phyloP scores from a whole-genome alignment of 192 early-diverging fungal species.

The Coemansia sp. region DNA sequence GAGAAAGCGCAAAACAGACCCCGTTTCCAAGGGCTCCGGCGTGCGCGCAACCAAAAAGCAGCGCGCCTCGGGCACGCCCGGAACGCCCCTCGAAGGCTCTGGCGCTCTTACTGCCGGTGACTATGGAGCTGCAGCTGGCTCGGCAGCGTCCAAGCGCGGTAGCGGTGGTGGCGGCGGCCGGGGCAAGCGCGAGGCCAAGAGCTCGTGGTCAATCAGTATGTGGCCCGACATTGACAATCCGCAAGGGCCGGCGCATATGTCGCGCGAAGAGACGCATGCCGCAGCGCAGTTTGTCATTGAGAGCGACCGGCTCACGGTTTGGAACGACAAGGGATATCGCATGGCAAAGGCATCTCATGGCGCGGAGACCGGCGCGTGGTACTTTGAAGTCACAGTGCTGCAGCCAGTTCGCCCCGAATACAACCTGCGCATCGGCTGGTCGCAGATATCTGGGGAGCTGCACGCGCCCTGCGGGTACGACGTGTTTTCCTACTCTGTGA shows the following conservation, averaged over 20 bases:
- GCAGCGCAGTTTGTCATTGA: constrained; percentile 66
- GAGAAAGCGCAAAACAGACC: constrained; percentile 43
- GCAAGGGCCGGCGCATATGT: constrained; percentile 54
- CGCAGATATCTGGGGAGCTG: constrained; percentile 72
- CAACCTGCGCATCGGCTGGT: constrained; percentile 70
- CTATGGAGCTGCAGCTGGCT: background rate
- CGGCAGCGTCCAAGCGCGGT: constrained; percentile 20
- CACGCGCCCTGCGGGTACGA: constrained; percentile 76
- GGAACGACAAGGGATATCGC: constrained; percentile 71
- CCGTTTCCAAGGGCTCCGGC: constrained; percentile 9
- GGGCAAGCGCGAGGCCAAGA: constrained; percentile 42
- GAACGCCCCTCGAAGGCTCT: constrained; percentile 7
- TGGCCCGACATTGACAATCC: constrained; percentile 73
- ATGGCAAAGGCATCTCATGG: constrained; percentile 76
- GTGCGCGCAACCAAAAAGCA: constrained; percentile 33
- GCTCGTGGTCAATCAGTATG: constrained; percentile 51
- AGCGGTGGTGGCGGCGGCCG: constrained; percentile 5
- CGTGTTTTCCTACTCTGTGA: constrained; percentile 66
- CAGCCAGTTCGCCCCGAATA: constrained; percentile 51
- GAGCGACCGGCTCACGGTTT: constrained; percentile 58
- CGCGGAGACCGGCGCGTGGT: constrained; percentile 70
- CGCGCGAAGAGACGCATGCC: constrained; percentile 59
- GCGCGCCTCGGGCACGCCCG: constrained; percentile 11
- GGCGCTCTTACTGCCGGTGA: constrained; percentile 1
- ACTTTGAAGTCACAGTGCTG: constrained; percentile 65